A percentile compares a stretch with the other conserved stretches of the same genome.
Conservation (phyloP, 2,329 filamentous ascomycete genomes). For the Xylariaceae sp. region DNA sequence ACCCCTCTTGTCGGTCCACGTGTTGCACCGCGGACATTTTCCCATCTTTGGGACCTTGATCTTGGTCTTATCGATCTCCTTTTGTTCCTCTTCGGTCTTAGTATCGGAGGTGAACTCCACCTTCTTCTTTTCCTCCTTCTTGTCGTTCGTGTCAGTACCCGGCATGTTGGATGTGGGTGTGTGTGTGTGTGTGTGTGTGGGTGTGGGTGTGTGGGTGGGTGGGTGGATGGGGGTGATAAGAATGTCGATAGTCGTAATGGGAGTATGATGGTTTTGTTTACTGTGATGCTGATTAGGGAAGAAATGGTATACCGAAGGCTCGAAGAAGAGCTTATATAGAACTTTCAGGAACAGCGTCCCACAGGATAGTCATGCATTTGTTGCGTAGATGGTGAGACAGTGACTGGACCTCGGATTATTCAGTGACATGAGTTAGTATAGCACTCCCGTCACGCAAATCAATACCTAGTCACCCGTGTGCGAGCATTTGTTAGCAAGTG, state of each 20-base stretch:
- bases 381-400: neutral
- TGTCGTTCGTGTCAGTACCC: neutral
- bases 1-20: neutral
- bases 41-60: neutral
- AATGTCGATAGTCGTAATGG: neutral
- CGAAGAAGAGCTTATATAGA: neutral
- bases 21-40: neutral
- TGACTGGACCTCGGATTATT: neutral
- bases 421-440: neutral
- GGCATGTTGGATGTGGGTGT: neutral
- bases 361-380: neutral
- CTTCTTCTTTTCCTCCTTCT: neutral
- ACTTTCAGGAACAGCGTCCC: neutral
- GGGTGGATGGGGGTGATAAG: neutral
- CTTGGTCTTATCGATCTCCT: neutral
- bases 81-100: neutral
- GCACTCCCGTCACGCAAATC: neutral
- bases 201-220: neutral
- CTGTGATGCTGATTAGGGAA: neutral
- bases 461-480: neutral
- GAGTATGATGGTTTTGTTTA: neutral
- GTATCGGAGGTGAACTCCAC: neutral
- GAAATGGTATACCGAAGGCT: neutral
- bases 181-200: neutral
- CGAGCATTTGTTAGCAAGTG: neutral